Conservation (phyloP, 139 green algal genomes). For the Coelastrella sp. region DNA sequence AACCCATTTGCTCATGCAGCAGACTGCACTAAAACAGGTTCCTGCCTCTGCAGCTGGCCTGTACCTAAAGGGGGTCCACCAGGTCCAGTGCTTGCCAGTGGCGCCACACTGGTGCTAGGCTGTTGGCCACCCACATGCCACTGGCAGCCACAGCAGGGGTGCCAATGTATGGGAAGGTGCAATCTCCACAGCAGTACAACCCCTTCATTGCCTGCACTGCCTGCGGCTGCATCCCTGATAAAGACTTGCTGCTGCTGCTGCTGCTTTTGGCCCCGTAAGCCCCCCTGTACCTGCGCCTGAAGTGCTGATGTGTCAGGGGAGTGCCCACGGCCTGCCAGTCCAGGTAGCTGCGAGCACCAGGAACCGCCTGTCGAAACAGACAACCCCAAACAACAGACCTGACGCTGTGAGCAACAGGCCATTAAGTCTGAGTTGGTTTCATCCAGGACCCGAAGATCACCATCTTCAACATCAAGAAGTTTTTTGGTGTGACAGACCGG, state of each 20-base stretch:
- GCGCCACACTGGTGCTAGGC: conserved; percentile 48
- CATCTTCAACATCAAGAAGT: conserved; percentile 59
- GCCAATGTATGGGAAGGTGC: conserved; percentile 49
- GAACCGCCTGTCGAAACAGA: conserved; percentile 41
- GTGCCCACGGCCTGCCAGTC: conserved; percentile 70
- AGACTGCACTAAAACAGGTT: too few species aligned
- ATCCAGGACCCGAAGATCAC: conserved; percentile 77
- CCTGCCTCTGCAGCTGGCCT: too few species aligned
- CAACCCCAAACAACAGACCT: background rate
- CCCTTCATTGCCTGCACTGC: conserved; percentile 36
- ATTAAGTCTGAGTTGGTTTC: conserved; percentile 51
- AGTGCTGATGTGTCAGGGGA: conserved; percentile 74
- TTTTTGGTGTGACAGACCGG: conserved; percentile 68
- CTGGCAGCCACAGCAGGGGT: conserved; percentile 60
- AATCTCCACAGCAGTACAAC: conserved; percentile 53
- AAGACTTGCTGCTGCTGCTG: background rate
- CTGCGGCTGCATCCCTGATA: conserved; percentile 32
- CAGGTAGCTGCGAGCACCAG: conserved; percentile 51
- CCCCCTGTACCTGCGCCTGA: conserved; percentile 65
- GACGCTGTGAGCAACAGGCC: background rate
- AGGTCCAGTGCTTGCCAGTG: conserved; percentile 48
- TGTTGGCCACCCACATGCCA: conserved; percentile 63
- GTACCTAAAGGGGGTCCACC: background rate
- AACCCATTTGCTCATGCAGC: too few species aligned
- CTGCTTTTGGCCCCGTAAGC: conserved; percentile 58